Conservation (phyloP, 176 grass and related monocot genomes). For the Ensete glaucum region DNA sequence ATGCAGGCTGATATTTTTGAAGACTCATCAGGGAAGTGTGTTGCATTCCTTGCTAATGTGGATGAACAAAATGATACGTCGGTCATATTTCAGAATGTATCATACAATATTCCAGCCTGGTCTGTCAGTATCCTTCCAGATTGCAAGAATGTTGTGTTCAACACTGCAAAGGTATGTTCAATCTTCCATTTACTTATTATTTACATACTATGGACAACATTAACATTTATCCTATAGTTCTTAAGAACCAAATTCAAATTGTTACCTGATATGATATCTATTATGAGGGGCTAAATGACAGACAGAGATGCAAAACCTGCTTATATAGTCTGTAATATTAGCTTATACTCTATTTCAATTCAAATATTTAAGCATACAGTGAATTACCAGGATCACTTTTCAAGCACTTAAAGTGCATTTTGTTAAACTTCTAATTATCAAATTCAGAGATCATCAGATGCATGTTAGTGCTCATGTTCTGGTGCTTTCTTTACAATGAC, state of each 20-base stretch:
- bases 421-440: constrained; percentile 1
- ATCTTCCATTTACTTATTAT: background rate
- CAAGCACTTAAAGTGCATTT: background rate
- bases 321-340: no score
- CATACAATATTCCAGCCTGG: constrained; percentile 90
- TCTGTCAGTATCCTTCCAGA: constrained; percentile 96
- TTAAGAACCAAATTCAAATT: no score
- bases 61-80: constrained; percentile 60
- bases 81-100: constrained; percentile 52
- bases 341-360: no score
- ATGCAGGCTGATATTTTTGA: constrained; percentile 75
- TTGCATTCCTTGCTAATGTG: constrained; percentile 73
- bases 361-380: no score
- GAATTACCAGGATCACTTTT: no score
- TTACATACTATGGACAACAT: background rate
- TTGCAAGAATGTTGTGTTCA: constrained; percentile 92
- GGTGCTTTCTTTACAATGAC: no score
- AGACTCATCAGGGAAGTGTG: constrained; percentile 71
- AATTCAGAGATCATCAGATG: no score
- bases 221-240: background rate
- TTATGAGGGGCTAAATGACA: no score
- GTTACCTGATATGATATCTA: no score
- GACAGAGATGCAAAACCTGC: no score
- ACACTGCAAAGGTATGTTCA: constrained; percentile 67
- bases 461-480: no score